Evolutionary conservation across 768 basidiomycete species (phyloP).

Genomic region (Suillus weaverae): DNA sequence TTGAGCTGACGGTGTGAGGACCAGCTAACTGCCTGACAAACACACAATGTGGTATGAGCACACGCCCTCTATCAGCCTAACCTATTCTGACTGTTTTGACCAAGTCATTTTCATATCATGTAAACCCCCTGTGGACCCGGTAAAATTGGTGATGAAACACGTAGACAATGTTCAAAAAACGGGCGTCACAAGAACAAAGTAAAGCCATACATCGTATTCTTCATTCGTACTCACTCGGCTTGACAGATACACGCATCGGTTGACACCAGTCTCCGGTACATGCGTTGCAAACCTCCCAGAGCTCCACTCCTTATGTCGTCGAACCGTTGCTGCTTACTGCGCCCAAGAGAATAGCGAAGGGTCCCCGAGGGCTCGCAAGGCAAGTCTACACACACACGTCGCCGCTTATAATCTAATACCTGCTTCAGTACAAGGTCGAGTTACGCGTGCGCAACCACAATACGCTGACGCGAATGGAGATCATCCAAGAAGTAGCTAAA

Average conservation of each 20-base stretch:
- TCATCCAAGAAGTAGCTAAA: constrained; percentile 69
- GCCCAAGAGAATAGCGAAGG: constrained; percentile 37
- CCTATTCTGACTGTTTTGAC: constrained; percentile 6
- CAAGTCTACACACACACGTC: constrained; percentile 14
- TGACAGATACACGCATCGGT: constrained; percentile 63
- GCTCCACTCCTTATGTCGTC: constrained; percentile 61
- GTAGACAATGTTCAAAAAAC: constrained; percentile 61
- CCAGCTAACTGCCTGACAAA: constrained; percentile 77
- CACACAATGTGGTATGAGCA: constrained; percentile 65
- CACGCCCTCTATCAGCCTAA: neutral
- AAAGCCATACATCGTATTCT: neutral
- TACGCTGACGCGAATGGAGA: constrained; percentile 54
- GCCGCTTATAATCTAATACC: neutral
- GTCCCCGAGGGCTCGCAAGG: constrained; percentile 46
- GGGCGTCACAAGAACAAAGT: constrained; percentile 69
- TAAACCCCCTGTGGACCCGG: constrained; percentile 74
- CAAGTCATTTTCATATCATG: constrained; percentile 81
- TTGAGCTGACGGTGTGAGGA: neutral
- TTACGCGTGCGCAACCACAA: constrained; percentile 74
- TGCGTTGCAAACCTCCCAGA: constrained; percentile 71
- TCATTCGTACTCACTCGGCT: neutral
- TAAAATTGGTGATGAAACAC: constrained; percentile 63
- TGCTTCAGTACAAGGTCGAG: constrained; percentile 76
- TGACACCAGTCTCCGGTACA: constrained; percentile 67
- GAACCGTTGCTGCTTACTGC: constrained; percentile 55